These are phyloP conservation scores for Amanita exitialis DNA, from an alignment of 768 basidiomycete species.

Conservation along the genomic window DNA sequence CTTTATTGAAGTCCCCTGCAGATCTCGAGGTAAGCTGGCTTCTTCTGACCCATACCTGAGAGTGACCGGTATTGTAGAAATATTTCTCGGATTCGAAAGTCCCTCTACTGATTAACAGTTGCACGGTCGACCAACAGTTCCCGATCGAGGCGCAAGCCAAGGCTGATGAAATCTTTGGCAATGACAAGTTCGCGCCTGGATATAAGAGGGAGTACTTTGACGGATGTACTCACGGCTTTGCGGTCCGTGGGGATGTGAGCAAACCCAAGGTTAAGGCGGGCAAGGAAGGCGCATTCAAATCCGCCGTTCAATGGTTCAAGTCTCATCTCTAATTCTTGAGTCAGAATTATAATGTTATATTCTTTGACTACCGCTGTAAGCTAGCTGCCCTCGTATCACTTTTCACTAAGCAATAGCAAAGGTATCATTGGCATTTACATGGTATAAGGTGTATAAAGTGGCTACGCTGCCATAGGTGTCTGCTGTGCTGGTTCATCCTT, in stretches of 20 bases:
- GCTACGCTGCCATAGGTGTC: too few species aligned
- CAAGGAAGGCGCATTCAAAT: constrained; percentile 55
- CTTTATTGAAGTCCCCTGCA: constrained; percentile 43
- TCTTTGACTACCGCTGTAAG: too few species aligned
- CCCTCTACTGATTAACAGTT: constrained; percentile 63
- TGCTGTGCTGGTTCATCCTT: neutral
- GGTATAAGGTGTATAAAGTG: neutral
- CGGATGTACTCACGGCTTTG: constrained; percentile 46
- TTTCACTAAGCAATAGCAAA: neutral
- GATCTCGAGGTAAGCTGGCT: constrained; percentile 46
- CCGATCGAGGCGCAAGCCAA: constrained; percentile 29
- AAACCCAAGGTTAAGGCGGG: constrained; percentile 46
- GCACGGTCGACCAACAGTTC: constrained; percentile 43
- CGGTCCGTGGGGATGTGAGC: constrained; percentile 38
- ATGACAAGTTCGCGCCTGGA: constrained; percentile 34
- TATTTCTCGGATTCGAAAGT: constrained; percentile 32
- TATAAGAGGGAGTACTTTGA: constrained; percentile 40
- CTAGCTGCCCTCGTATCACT: neutral
- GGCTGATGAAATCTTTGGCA: constrained; percentile 42
- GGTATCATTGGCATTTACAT: neutral
- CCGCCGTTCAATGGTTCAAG: constrained; percentile 42
- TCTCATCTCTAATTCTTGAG: neutral
- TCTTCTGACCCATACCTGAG: neutral
- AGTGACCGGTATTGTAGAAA: constrained; percentile 23
- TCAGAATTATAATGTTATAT: neutral